Evolutionary conservation across 2,329 filamentous ascomycete species (phyloP), one percentile per base, ranked within the genome.

Genomic region (Colletotrichum sp.): DNA sequence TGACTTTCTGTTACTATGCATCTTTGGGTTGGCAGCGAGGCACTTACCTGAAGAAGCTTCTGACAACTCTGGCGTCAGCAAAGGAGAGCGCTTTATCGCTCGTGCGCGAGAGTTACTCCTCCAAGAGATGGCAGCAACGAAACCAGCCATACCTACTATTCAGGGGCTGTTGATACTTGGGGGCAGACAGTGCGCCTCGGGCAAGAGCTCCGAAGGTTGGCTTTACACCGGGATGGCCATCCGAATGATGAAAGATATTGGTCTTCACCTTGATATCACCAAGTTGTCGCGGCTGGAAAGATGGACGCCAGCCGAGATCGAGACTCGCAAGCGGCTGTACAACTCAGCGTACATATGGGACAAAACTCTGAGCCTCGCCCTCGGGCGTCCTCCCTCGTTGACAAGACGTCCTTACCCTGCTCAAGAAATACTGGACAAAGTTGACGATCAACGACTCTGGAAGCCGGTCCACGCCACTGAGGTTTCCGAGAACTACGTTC

Each of bases 341-440:
- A 79, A 79, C 63, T 72, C 78, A 1, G 78, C 79, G 5, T 80
- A 79, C 32, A 74, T 79, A 34, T 80, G 79, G 79, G 79, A 80
- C 18, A 80, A 80, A 55, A 79, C 79, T 1, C 34, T 80, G 24
- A 79, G 79, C 32, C 77, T 80, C 13, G 76, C 78, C 2, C 64
- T 80, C 3, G 79, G 79, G 4, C 77, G 79, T 18, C 65, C 66
- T 15, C 76, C 77, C 4, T 62, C 77, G 1, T 44, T 77, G 13
- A 71, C 60, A 21, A 57, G 75, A 21, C 52, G 65, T 10, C 77
- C 72, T 5, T 77, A 77, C 15, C 64, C 72, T 1, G 62, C 77
- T 3, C 71, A 70, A 9, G 63, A 79, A 10, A 76, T 77, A 15
- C 7, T 77, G n/a, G 77, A 78, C 30, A 78, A 78, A 32, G 77